Evolutionary conservation across 2,329 filamentous ascomycete species (phyloP).

Genomic region (Fonsecaea nubica): DNA sequence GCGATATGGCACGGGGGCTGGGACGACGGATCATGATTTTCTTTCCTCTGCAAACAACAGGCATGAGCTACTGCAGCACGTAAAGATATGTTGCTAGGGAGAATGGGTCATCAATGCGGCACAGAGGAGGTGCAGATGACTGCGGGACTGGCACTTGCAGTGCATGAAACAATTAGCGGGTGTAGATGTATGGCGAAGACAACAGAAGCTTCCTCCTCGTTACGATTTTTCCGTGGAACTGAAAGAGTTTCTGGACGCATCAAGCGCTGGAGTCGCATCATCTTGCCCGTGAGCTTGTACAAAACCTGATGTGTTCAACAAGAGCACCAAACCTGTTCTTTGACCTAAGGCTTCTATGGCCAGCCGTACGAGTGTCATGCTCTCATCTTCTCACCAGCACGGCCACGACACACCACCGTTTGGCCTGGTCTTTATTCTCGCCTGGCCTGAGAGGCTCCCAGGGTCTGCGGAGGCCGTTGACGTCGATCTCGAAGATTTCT

Average conservation of each 20-base stretch:
- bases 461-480: constrained; percentile 53
- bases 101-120: neutral
- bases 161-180: constrained; percentile 9
- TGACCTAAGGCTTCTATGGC: too few relatives aligned
- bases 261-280: neutral
- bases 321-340: too few relatives aligned
- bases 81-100: neutral
- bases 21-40: constrained; percentile 3
- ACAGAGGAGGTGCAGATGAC: neutral
- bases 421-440: constrained; percentile 57
- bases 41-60: neutral
- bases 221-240: too few relatives aligned
- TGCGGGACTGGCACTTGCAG: constrained; percentile 2
- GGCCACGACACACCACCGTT: constrained; percentile 64
- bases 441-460: constrained; percentile 54
- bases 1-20: neutral
- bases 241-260: neutral
- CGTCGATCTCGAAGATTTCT: constrained; percentile 39
- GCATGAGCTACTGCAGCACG: neutral
- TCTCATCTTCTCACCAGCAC: constrained; percentile 43
- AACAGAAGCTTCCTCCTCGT: neutral
- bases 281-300: too few relatives aligned
- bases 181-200: constrained; percentile 7
- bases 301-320: too few relatives aligned
- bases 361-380: too few relatives aligned